A percentile compares a stretch with the other conserved stretches of the same genome.
Conservation (phyloP, 2,329 filamentous ascomycete species). For the Penicillium concentricum region DNA sequence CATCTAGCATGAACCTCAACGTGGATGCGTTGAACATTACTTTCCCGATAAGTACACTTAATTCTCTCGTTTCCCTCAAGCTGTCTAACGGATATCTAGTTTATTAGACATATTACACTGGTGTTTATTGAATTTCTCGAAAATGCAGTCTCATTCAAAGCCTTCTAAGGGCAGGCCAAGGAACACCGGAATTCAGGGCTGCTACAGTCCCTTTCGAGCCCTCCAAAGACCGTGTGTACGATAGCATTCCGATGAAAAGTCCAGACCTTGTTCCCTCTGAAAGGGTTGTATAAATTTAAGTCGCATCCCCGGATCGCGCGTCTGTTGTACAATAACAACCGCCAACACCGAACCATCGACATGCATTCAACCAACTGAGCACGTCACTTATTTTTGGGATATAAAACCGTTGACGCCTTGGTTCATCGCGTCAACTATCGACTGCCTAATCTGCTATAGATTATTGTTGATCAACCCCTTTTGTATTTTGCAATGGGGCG, state of each 20-base stretch:
- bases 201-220: constrained; percentile 7
- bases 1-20: background rate
- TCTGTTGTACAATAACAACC: background rate
- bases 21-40: background rate
- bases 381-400: background rate
- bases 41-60: background rate
- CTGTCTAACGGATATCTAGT: background rate
- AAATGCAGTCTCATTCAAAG: background rate
- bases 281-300: constrained; percentile 4
- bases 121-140: background rate
- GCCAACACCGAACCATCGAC: background rate
- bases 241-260: constrained; percentile 3
- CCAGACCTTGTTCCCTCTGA: background rate
- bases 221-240: background rate
- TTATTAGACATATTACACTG: background rate
- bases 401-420: background rate
- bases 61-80: rapidly evolving
- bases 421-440: background rate
- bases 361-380: constrained; percentile 3
- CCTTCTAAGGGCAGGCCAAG: constrained; percentile 1
- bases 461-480: background rate
- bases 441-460: background rate
- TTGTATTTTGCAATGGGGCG: constrained; percentile 29
- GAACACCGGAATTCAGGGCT: constrained; percentile 11
- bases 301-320: background rate